phyloP scores from a whole-genome alignment of 140 eudicot species.

The Ambrosia hybrid region DNA sequence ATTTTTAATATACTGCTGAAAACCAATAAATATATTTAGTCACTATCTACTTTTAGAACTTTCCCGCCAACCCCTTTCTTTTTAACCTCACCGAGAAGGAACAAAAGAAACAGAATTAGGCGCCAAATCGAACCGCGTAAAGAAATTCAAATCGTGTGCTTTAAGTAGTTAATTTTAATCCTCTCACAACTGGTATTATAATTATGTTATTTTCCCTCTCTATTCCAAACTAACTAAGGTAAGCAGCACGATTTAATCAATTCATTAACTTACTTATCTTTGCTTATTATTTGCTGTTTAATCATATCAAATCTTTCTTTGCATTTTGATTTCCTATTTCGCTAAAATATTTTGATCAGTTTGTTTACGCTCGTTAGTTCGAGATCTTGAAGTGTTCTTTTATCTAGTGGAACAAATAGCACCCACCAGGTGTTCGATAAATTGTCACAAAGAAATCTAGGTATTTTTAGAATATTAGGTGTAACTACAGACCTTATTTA shows the following conservation, averaged over 20 bases:
- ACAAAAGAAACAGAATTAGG: not conserved
- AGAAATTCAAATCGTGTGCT: constrained; percentile 14
- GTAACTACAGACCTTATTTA: no score
- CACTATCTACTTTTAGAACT: not conserved
- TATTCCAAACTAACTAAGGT: not conserved
- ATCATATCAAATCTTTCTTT: no score
- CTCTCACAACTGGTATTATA: not conserved
- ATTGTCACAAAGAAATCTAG: constrained; percentile 19
- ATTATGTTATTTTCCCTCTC: not conserved
- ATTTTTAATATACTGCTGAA: no score
- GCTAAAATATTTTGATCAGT: no score
- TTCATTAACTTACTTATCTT: no score
- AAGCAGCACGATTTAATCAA: not conserved
- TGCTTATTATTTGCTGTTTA: no score
- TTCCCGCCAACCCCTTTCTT: not conserved
- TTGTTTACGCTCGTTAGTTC: not conserved
- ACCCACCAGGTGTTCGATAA: constrained; percentile 25
- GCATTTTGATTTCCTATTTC: no score
- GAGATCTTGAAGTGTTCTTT: not conserved
- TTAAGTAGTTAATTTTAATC: not conserved
- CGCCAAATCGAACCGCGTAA: not conserved
- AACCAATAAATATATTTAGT: no score
- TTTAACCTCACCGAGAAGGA: not conserved
- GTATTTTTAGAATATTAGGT: not conserved
- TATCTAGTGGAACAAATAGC: constrained; percentile 1